Base-by-base conservation (phyloP, 2,329 filamentous ascomycete genomes). In the Colletotrichum cereale region DNA sequence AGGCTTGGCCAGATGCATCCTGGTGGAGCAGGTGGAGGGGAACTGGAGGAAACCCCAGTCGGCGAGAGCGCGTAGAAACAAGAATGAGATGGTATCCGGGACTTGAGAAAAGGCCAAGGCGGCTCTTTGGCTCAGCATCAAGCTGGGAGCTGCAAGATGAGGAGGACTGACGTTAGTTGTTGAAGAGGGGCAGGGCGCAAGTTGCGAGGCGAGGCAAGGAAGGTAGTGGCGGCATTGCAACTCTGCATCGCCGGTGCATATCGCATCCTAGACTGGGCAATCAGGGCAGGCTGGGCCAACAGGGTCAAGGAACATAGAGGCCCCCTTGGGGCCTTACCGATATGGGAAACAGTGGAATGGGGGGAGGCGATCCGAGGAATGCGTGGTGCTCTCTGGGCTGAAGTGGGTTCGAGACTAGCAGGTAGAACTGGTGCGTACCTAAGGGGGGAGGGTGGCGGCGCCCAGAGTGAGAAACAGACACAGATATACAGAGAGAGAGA, bases 41-140 rank as follows among this genome's bases (percentile, higher is more conserved):
- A 21, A 31, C 12, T 29, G 50, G 42, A 34, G 26, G 14, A 47
- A 71, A 31, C 36, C 52, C 63, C 12, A 53, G 47, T 26, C 44
- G 57, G 31, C 24, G 38, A 66, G 60, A 44, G 40, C 34, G 40
- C 21, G 7, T 67, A 40, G 44, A 40, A 62, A 58, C 50, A 50
- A 67, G 67, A 52, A n/a, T 34, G n/a, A 57, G 40, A 26, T 67
- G 48, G 56, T 71, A 62, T 67, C 67, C 67, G 67, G 67, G 47
- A 67, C 40, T 48, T 24, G 38, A 16, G n/a, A 44, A 11, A 16
- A 65, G 31, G 42, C n/a, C 55, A 48, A 47, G 38, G n/a, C 34
- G 31, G 57, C 36, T 62, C 38, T 36, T 44, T 66, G 67, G n/a
- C 40, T 61, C 42, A 31, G 47, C 48, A 67, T 42, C 31, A 34